phyloP scores from a whole-genome alignment of 2,329 filamentous ascomycete species.

The Aspergillus chevalieri region DNA sequence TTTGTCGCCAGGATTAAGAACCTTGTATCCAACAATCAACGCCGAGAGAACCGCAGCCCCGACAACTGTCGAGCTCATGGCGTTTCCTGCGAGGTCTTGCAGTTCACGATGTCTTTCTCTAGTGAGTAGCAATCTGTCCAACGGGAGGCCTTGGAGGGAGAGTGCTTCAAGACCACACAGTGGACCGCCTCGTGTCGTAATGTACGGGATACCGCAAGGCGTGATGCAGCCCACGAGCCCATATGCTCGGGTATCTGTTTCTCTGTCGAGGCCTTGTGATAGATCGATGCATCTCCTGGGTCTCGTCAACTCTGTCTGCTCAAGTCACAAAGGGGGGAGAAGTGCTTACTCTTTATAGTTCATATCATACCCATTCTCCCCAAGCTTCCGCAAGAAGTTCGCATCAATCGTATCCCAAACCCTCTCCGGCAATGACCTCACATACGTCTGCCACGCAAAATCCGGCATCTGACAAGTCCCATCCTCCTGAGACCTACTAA shows the following conservation, averaged over 20 bases:
- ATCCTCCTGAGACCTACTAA: constrained; percentile 56
- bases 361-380: constrained; percentile 48
- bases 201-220: constrained; percentile 56
- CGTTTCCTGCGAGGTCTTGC: constrained; percentile 69
- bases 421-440: constrained; percentile 49
- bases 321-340: neutral
- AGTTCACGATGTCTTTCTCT: constrained; percentile 57
- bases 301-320: neutral
- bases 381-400: constrained; percentile 47
- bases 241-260: constrained; percentile 40
- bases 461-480: constrained; percentile 51
- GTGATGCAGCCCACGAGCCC: constrained; percentile 65
- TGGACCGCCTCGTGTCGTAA: constrained; percentile 55
- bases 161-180: constrained; percentile 60
- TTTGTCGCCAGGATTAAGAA: constrained; percentile 19
- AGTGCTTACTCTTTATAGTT: constrained; percentile 49
- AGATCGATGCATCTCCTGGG: constrained; percentile 50
- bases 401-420: constrained; percentile 64
- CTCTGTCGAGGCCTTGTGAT: constrained; percentile 66
- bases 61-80: constrained; percentile 70
- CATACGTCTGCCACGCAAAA: constrained; percentile 49
- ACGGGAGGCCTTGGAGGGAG: constrained; percentile 61
- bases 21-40: constrained; percentile 41
- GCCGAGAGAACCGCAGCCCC: constrained; percentile 57
- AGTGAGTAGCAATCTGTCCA: constrained; percentile 57